Percentiles rank a stretch among this genome's conserved stretches.
phyloP scores from a whole-genome alignment of 2,329 filamentous ascomycete genomes.

The Fusarium kyushuense region DNA sequence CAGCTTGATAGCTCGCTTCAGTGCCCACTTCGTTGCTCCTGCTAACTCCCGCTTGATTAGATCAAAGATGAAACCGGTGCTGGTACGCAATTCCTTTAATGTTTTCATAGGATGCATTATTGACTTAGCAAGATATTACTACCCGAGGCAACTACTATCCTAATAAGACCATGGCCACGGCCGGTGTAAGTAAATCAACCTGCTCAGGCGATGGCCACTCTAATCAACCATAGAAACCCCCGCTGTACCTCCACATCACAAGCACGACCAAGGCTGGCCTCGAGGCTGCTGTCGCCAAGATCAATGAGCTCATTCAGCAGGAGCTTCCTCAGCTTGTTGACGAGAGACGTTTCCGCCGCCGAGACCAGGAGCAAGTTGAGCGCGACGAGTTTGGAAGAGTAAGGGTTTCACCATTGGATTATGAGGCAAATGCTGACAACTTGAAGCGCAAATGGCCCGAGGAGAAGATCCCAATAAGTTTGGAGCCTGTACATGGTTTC shows the following conservation, averaged over 20 bases:
- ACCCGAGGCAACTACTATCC: constrained; percentile 97
- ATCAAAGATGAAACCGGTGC: constrained; percentile 99
- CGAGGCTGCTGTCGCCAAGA: constrained; percentile 86
- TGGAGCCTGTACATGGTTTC: constrained; percentile 93
- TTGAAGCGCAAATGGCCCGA: constrained; percentile 96
- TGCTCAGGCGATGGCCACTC: background rate
- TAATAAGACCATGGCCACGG: constrained; percentile 96
- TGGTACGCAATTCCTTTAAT: constrained; percentile 78
- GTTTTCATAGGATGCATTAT: constrained; percentile 62
- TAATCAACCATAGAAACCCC: constrained; percentile 75
- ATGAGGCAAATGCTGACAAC: constrained; percentile 27
- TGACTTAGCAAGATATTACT: constrained; percentile 89
- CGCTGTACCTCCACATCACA: constrained; percentile 94
- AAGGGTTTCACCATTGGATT: constrained; percentile 51
- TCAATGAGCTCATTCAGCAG: constrained; percentile 95
- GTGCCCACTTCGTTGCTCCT: constrained; percentile 82
- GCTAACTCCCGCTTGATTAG: constrained; percentile 97
- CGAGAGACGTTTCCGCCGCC: constrained; percentile 88
- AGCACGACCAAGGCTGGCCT: constrained; percentile 93
- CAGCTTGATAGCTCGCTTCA: constrained; percentile 72
- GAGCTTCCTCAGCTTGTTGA: constrained; percentile 96
- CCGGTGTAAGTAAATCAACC: constrained; percentile 74
- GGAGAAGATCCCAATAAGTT: constrained; percentile 89
- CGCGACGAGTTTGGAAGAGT: constrained; percentile 92
- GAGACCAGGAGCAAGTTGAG: constrained; percentile 84